Evolutionary conservation across 176 grass and related monocot genomes (phyloP).

Genomic region (Thalia dealbata): DNA sequence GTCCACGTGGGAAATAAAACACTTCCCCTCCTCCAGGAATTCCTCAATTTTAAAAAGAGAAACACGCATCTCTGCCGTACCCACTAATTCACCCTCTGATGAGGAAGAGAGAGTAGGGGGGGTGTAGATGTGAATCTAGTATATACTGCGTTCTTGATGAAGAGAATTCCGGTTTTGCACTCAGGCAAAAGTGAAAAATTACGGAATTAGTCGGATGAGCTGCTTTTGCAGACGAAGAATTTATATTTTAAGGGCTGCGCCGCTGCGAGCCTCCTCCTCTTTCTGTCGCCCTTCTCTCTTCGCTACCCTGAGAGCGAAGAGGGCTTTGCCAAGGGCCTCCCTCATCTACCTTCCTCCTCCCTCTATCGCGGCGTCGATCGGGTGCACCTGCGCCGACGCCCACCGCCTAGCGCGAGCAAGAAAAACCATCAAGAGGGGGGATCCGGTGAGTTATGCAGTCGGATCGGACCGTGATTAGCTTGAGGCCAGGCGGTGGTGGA

Average conservation of each 20-base stretch:
- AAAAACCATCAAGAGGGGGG: neutral
- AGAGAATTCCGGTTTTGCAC: too few species aligned
- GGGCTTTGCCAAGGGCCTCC: conserved; percentile 8
- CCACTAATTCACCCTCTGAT: too few species aligned
- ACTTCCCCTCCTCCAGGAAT: neutral
- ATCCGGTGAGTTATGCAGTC: conserved; percentile 16
- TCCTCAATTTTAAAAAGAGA: neutral
- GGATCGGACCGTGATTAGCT: conserved; percentile 21
- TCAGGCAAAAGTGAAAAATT: neutral
- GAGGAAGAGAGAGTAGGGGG: too few species aligned
- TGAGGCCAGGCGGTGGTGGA: conserved; percentile 20
- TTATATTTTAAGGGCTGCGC: conserved; percentile 3
- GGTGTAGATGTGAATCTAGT: too few species aligned
- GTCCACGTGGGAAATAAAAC: neutral
- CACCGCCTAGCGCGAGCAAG: neutral
- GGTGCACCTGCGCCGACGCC: neutral
- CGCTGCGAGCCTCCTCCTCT: neutral
- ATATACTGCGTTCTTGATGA: too few species aligned
- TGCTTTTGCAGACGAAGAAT: neutral
- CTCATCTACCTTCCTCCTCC: neutral
- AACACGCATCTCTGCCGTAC: neutral
- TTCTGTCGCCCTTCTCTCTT: conserved; percentile 5
- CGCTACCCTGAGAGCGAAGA: conserved; percentile 5
- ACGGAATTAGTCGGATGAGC: neutral
- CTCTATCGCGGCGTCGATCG: neutral